Percentiles rank a stretch among this genome's conserved stretches.
phyloP scores from a whole-genome alignment of 306 rosid species.

The Urtica urens region DNA sequence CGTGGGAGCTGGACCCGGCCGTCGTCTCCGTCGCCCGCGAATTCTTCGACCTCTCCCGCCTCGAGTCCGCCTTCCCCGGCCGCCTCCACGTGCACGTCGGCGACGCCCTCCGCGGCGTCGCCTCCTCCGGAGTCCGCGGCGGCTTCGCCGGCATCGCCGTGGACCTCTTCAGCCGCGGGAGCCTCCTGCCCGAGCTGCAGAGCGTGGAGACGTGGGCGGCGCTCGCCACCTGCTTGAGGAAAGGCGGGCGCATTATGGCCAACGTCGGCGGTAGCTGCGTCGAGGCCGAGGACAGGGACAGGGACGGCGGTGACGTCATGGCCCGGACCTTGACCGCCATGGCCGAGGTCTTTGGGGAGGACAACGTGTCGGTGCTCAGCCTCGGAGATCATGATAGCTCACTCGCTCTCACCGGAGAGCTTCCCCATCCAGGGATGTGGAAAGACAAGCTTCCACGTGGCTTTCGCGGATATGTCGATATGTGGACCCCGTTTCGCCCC shows the following conservation, averaged over 20 bases:
- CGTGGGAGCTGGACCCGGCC: slow-evolving; percentile 86
- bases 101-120: slow-evolving; percentile 43
- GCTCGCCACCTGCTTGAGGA: slow-evolving; percentile 47
- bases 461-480: slow-evolving; percentile 32
- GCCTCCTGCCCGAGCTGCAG: slow-evolving; percentile 69
- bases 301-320: slow-evolving; percentile 57
- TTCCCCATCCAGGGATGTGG: slow-evolving; percentile 44
- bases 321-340: slow-evolving; percentile 59
- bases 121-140: slow-evolving; percentile 35
- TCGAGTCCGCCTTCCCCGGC: slow-evolving; percentile 35
- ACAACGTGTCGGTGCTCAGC: slow-evolving; percentile 54
- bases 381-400: slow-evolving; percentile 67
- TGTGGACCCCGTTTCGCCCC: slow-evolving; percentile 32
- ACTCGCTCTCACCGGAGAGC: slow-evolving; percentile 67
- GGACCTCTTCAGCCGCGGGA: slow-evolving; percentile 56
- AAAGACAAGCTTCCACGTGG: slow-evolving; percentile 38
- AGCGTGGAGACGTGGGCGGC: slow-evolving; percentile 51
- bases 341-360: slow-evolving; percentile 40
- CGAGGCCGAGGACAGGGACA: slow-evolving; percentile 55
- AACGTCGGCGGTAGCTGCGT: slow-evolving; percentile 95
- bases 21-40: slow-evolving; percentile 71
- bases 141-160: slow-evolving; percentile 82
- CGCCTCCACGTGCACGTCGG: slow-evolving; percentile 57
- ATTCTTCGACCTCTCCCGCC: slow-evolving; percentile 40
- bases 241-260: slow-evolving; percentile 84